phyloP scores from a whole-genome alignment of 805 yeast genomes.

The Kluyveromyces dobzhanskii region DNA sequence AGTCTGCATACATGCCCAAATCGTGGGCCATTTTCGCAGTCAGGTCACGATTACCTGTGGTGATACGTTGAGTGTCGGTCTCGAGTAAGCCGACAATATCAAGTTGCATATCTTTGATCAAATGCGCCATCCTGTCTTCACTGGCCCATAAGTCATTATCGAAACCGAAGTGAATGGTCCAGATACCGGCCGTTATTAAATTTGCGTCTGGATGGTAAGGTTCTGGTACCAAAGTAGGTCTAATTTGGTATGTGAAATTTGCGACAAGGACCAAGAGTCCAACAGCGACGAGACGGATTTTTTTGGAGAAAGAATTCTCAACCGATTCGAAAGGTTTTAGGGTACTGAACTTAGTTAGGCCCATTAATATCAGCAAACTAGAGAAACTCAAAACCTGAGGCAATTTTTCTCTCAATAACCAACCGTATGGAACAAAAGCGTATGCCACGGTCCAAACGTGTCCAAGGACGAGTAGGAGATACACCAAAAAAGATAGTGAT shows the following conservation, averaged over 20 bases:
- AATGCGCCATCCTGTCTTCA: constrained; percentile 79
- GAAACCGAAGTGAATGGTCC: constrained; percentile 96
- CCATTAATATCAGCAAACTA: constrained; percentile 43
- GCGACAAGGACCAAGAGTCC: constrained; percentile 13
- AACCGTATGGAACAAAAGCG: constrained; percentile 96
- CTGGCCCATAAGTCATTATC: constrained; percentile 98
- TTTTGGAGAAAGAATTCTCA: constrained; percentile 12
- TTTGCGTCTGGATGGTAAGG: constrained; percentile 64
- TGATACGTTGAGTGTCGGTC: constrained; percentile 86
- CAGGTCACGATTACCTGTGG: constrained; percentile 92
- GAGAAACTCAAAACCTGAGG: constrained; percentile 61
- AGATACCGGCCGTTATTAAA: constrained; percentile 86
- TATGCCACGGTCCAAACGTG: constrained; percentile 98
- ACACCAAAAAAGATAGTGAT: constrained; percentile 39
- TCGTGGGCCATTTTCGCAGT: constrained; percentile 90
- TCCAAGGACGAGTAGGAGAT: constrained; percentile 55
- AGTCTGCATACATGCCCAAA: constrained; percentile 89
- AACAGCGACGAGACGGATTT: constrained; percentile 13
- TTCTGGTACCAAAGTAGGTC: constrained; percentile 41
- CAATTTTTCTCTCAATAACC: constrained; percentile 77
- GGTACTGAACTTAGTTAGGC: constrained; percentile 28
- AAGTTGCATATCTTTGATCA: constrained; percentile 76
- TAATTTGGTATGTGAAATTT: constrained; percentile 17
- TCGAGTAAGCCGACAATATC: constrained; percentile 89
- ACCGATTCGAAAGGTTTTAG: constrained; percentile 1